phyloP scores from a whole-genome alignment of 208 protist species.

The Phytomonas sp. region DNA sequence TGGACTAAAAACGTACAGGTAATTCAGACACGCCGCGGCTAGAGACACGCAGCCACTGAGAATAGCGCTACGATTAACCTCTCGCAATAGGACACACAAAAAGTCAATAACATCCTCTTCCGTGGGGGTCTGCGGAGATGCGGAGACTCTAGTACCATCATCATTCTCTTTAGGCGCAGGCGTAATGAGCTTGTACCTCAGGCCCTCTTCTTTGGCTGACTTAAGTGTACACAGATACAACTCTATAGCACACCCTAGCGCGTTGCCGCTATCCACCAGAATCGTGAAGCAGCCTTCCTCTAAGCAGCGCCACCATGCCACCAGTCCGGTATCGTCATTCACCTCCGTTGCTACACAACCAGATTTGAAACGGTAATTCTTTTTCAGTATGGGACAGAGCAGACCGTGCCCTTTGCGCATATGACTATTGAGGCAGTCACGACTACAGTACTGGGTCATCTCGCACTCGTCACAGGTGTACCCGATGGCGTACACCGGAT shows the following conservation, averaged over 20 bases:
- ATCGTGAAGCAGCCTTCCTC: slow-evolving; percentile 60
- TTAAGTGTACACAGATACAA: slow-evolving; percentile 62
- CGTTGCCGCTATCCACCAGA: slow-evolving; percentile 57
- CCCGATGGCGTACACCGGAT: slow-evolving; percentile 75
- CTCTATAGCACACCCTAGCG: slow-evolving; percentile 65
- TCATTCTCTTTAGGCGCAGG: slow-evolving; percentile 9
- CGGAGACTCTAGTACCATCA: background rate
- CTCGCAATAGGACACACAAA: slow-evolving; percentile 60
- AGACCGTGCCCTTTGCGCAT: slow-evolving; percentile 57
- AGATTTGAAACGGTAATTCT: slow-evolving; percentile 49
- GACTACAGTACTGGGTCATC: slow-evolving; percentile 71
- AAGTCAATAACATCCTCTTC: slow-evolving; percentile 66
- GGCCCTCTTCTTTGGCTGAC: slow-evolving; percentile 48
- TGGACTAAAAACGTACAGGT: slow-evolving; percentile 73
- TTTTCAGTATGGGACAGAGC: slow-evolving; percentile 52
- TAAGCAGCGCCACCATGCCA: slow-evolving; percentile 77
- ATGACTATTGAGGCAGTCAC: slow-evolving; percentile 64
- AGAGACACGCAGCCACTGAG: slow-evolving; percentile 66
- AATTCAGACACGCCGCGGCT: slow-evolving; percentile 72
- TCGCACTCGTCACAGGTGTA: slow-evolving; percentile 76
- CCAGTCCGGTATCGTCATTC: slow-evolving; percentile 50
- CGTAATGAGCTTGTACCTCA: slow-evolving; percentile 62
- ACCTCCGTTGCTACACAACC: slow-evolving; percentile 57
- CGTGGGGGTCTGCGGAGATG: slow-evolving; percentile 16
- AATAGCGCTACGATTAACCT: slow-evolving; percentile 77